Evolutionary conservation across 345 rosid genomes (phyloP), one percentile per base, ranked within the genome.

Genomic region (Eucalyptus sideroxylon): DNA sequence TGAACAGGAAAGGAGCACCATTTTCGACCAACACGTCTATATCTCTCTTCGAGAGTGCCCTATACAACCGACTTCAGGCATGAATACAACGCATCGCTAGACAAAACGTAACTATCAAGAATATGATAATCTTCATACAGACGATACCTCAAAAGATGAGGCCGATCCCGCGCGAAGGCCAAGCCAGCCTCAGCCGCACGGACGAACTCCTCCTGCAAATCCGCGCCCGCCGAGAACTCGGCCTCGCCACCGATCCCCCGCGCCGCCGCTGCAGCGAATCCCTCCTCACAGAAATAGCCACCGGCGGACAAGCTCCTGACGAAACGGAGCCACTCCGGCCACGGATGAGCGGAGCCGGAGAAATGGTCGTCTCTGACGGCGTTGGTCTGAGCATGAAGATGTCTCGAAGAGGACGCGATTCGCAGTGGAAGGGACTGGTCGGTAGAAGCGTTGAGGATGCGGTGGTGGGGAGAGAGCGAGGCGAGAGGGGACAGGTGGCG

Each of bases 1-100:
- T 93, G 89, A 98, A 96, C 90, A 96, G 89, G 88, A 92, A 93
- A 3, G 99, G 98, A 83, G 88, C 88, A 67, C 93, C 97, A 89
- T 93, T 94, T 86, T 89, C 93, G 50, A 95, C 96, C 87, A 98
- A 89, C 85, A 94, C 94, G 93, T 95, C 95, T 9, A 97, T 90
- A 47, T 97, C 98, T 87, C 93, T 94, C 94, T 93, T 93, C 47
- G 98, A 89, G 62, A 98, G 93, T 93, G 91, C 92, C 93, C 99
- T 98, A 88, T 60, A 91, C 16, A 10, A 45, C 47, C 83, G 11
- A 40, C 83, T 1, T 77, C 83, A 21, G 27, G 83, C 83, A 77
- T 77, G 83, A 11, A 77, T 77, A 77, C 42, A 77, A 40, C 47
- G 83, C 83, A 10, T 77, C 83, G 47, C 27, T 21, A 77, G 27